A percentile compares a stretch with the other conserved stretches of the same genome.
Conservation (phyloP, 1,139 yeast genomes). For the Hyphopichia buzzinii region DNA sequence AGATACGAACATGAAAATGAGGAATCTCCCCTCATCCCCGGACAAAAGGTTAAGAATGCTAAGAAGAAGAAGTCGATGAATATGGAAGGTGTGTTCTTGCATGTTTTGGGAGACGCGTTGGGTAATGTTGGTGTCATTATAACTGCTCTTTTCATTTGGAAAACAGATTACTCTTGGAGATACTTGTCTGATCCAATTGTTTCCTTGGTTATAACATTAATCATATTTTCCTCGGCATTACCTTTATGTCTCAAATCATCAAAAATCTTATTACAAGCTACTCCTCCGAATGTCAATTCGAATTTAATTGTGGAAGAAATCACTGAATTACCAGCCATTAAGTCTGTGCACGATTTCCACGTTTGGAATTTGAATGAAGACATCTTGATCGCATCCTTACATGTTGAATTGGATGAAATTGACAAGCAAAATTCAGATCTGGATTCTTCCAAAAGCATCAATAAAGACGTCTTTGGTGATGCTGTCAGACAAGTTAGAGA, state of each 20-base stretch:
- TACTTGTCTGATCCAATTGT: conserved; percentile 83
- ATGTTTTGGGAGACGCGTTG: conserved; percentile 92
- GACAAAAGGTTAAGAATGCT: conserved; percentile 13
- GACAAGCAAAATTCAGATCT: background rate
- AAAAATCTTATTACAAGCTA: conserved; percentile 86
- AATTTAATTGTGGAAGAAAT: conserved; percentile 72
- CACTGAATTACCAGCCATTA: conserved; percentile 64
- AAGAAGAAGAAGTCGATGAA: conserved; percentile 65
- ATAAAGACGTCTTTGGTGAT: conserved; percentile 52
- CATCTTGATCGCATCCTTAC: conserved; percentile 83
- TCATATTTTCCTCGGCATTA: conserved; percentile 86
- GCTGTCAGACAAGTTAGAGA: conserved; percentile 76
- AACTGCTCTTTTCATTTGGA: conserved; percentile 92
- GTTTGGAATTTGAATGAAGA: conserved; percentile 95
- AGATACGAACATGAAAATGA: conserved; percentile 30
- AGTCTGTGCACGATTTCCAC: conserved; percentile 91
- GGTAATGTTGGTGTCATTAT: conserved; percentile 93
- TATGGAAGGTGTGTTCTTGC: conserved; percentile 96
- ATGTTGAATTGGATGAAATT: conserved; percentile 58
- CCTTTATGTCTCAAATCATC: conserved; percentile 88
- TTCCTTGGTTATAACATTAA: conserved; percentile 79
- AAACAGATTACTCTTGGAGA: conserved; percentile 85
- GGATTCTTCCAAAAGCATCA: conserved; percentile 26
- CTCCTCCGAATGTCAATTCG: conserved; percentile 79
- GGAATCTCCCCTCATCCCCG: conserved; percentile 27